phyloP scores from a whole-genome alignment of 2,329 filamentous ascomycete species.

The Fusarium humuli region DNA sequence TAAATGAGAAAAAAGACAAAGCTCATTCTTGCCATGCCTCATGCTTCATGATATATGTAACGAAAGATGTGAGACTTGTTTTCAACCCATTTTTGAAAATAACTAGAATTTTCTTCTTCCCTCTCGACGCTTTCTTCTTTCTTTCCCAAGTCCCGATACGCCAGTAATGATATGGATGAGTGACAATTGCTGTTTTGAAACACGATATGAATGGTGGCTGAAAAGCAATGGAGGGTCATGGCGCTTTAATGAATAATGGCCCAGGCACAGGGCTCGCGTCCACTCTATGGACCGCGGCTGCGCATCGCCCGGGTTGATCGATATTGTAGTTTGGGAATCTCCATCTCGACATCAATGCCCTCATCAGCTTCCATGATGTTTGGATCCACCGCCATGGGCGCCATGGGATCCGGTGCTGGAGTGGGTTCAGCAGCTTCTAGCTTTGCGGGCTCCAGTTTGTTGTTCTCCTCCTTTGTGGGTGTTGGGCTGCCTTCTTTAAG shows the following conservation, averaged over 20 bases:
- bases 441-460: slow-evolving; percentile 44
- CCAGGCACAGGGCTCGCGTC: slow-evolving; percentile 38
- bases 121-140: slow-evolving; percentile 17
- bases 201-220: slow-evolving; percentile 21
- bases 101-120: neutral
- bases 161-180: slow-evolving; percentile 36
- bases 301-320: slow-evolving; percentile 57
- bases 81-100: neutral
- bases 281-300: slow-evolving; percentile 46
- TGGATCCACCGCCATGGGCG: slow-evolving; percentile 51
- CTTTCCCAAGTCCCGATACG: slow-evolving; percentile 33
- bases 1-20: slow-evolving; percentile 23
- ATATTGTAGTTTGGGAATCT: slow-evolving; percentile 55
- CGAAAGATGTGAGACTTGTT: slow-evolving; percentile 12
- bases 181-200: slow-evolving; percentile 12
- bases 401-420: slow-evolving; percentile 27
- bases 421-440: slow-evolving; percentile 40
- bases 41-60: slow-evolving; percentile 36
- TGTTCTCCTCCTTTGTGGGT: slow-evolving; percentile 42
- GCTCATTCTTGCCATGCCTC: slow-evolving; percentile 31
- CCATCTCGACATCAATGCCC: slow-evolving; percentile 54
- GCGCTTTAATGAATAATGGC: slow-evolving; percentile 33
- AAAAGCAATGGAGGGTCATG: slow-evolving; percentile 20
- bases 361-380: slow-evolving; percentile 56
- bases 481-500: slow-evolving; percentile 45